A percentile compares a stretch with the other conserved stretches of the same genome.
Conservation (phyloP, 345 rosid genomes). For the Citrus australasica region DNA sequence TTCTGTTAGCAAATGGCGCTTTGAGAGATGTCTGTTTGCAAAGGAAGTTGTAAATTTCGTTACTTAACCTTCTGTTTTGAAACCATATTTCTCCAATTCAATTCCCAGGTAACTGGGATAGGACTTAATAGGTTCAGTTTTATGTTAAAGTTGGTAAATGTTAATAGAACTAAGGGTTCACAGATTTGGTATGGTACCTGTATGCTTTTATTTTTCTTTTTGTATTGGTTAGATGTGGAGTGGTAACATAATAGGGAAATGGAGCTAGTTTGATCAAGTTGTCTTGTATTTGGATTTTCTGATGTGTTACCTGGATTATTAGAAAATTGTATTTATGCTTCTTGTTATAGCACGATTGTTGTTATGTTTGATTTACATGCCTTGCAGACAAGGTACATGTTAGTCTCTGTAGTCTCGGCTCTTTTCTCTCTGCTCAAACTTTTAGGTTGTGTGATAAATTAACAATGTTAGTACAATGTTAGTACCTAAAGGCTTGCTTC, state of each 20-base stretch:
- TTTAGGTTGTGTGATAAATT: neutral
- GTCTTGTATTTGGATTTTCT: neutral
- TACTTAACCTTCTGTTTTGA: neutral
- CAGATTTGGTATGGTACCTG: neutral
- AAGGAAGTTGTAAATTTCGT: neutral
- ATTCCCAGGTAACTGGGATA: neutral
- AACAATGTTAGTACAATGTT: neutral
- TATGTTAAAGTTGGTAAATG: neutral
- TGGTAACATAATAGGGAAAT: neutral
- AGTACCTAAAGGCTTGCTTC: neutral
- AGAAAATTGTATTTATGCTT: neutral
- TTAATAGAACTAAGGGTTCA: neutral
- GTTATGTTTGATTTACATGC: neutral
- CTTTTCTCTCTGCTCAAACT: neutral
- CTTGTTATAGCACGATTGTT: neutral
- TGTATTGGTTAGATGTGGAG: neutral
- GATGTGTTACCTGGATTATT: neutral
- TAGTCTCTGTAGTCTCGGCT: neutral
- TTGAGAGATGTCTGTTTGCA: neutral
- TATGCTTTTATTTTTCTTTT: neutral
- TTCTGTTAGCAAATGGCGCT: slow-evolving; percentile 8
- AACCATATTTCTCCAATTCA: neutral
- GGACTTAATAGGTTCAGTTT: neutral
- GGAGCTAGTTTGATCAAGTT: neutral
- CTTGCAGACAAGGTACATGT: neutral